These are phyloP conservation scores for Solanum habrochaites DNA, from an alignment of 257 asterid genomes.

Conservation along the genomic window DNA sequence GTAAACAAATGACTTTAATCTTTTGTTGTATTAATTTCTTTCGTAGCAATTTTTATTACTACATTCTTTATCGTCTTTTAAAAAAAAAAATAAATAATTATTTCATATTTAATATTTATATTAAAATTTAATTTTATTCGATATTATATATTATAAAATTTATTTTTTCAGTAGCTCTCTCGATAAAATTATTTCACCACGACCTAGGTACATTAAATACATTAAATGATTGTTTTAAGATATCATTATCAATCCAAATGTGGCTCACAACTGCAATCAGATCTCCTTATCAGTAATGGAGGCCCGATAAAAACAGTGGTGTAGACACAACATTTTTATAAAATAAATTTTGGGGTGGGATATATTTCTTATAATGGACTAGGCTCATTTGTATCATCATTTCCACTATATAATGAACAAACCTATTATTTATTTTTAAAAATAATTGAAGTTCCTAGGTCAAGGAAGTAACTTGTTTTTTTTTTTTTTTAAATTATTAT, in stretches of 20 bases:
- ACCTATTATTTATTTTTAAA: background rate
- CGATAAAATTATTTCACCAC: no score
- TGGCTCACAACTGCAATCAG: background rate
- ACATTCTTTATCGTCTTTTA: no score
- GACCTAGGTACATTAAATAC: background rate
- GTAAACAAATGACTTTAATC: background rate
- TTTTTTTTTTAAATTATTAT: no score
- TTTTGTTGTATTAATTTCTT: background rate
- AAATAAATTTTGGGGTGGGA: background rate
- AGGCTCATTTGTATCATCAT: background rate
- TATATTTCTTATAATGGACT: background rate
- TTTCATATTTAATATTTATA: fast-evolving
- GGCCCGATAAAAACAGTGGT: no score
- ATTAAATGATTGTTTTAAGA: background rate
- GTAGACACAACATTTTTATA: background rate
- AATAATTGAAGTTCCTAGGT: background rate
- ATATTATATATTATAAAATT: fast-evolving
- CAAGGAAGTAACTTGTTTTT: background rate
- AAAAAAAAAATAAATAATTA: no score
- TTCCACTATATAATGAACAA: background rate
- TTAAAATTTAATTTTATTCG: fast-evolving
- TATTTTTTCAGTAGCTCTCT: background rate
- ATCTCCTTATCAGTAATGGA: background rate
- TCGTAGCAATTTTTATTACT: background rate
- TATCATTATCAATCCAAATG: background rate